Percentiles rank a stretch among this genome's conserved stretches.
phyloP scores from a whole-genome alignment of 495 filamentous ascomycete genomes.

The Xylaria venustula region DNA sequence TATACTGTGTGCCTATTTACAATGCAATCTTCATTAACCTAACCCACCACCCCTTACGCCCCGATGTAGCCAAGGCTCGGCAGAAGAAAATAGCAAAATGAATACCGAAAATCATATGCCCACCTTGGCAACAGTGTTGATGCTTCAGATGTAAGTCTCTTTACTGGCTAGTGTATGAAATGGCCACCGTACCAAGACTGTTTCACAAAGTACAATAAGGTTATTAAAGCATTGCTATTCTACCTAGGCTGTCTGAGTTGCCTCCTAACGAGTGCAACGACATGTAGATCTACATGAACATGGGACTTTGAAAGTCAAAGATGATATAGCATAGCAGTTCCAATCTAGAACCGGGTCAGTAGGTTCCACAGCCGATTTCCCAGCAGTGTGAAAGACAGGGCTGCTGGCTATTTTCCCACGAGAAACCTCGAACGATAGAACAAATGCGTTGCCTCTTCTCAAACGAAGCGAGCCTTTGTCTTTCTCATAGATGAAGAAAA shows the following conservation, averaged over 20 bases:
- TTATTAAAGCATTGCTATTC: constrained; percentile 19
- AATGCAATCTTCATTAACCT: neutral
- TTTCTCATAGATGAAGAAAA: neutral
- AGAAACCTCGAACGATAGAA: neutral
- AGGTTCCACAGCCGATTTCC: constrained; percentile 20
- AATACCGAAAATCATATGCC: neutral
- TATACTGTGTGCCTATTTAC: constrained; percentile 1
- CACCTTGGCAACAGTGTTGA: neutral
- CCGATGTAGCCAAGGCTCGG: neutral
- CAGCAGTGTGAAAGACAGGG: constrained; percentile 9
- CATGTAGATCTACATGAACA: constrained; percentile 22
- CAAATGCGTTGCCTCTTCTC: neutral
- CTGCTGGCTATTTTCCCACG: neutral
- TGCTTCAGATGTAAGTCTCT: neutral
- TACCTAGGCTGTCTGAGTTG: constrained; percentile 18
- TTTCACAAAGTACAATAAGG: neutral
- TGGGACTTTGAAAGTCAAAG: constrained; percentile 4
- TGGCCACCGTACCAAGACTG: too few species aligned
- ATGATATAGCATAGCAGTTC: constrained; percentile 16
- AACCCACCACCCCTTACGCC: neutral
- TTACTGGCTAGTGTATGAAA: too few species aligned
- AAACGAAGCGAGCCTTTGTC: neutral
- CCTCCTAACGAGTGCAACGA: constrained; percentile 24
- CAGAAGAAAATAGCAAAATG: neutral
- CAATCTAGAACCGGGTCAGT: constrained; percentile 28